Base-by-base conservation (phyloP, 148 eudicot genomes). In the Tetragonia tetragonoides region DNA sequence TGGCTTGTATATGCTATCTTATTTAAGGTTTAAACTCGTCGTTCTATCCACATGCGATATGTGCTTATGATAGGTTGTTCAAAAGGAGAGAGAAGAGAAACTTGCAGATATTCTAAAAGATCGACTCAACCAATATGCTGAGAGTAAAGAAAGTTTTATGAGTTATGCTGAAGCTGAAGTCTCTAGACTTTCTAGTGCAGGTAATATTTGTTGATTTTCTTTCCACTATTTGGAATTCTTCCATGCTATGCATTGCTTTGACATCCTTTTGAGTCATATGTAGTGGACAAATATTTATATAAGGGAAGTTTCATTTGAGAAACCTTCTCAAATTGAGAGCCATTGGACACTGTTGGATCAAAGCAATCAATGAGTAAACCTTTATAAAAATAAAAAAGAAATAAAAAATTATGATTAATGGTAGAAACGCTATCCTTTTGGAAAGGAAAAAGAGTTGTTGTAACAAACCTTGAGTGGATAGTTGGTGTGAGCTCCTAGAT, bases 11-110 rank as follows among this genome's bases (percentile, higher is more conserved):
- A 9, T 68, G 8, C 20, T 42, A 42, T 20, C 53, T 11, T 4
- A 34, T 81, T 76, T 67, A 7, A 77, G 54, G 40, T 17, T 54
- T 74, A 10, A 44, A 68, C 65, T 39, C 24, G 21, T 12, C 37
- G 57, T 61, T 69, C 57, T 72, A 61, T 76, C 9, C 18, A 59
- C 12, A 68, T 20, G 28, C 34, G 44, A 68, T 11, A 42, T 81
- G 79, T 53, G 73, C 75, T 72, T 64, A 74, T 72, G 39, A 39
- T 82, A 95, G 99, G 88, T 81, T 79, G 91, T 93, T 75, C 99
- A 95, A 73, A 95, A 81, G 88, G 99, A 95, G 74, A 89, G 99
- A 82, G 99, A 95, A 89, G 97, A 95, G 73, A 95, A 89, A 82
- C 93, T 95, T 70, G 85, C 85, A 41, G 83, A 84, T 75, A 84